phyloP scores from a whole-genome alignment of 2,329 filamentous ascomycete genomes.

The Periconia sp. region DNA sequence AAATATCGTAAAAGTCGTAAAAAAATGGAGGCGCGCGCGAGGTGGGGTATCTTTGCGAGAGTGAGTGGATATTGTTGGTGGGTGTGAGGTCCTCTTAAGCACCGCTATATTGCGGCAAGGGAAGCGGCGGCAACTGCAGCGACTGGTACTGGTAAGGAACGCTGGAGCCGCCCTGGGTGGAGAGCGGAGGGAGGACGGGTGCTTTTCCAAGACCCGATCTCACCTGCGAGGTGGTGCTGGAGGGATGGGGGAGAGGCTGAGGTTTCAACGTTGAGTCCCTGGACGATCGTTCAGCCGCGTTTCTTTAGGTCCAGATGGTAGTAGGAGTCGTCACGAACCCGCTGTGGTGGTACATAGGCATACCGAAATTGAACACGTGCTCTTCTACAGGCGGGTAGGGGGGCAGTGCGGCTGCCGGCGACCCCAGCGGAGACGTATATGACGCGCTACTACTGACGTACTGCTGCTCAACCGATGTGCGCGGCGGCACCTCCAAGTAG shows the following conservation, averaged over 20 bases:
- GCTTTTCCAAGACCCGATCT: slow-evolving; percentile 2
- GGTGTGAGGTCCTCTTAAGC: not conserved
- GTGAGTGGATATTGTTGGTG: not conserved
- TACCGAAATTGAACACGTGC: slow-evolving; percentile 44
- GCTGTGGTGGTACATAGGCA: slow-evolving; percentile 43
- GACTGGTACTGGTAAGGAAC: not conserved
- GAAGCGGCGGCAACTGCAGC: slow-evolving; percentile 1
- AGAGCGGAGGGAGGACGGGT: slow-evolving; percentile 3
- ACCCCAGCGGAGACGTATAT: slow-evolving; percentile 41
- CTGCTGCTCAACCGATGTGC: slow-evolving; percentile 36
- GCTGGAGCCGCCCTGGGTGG: not conserved
- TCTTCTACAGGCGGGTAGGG: slow-evolving; percentile 42
- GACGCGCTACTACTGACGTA: slow-evolving; percentile 26
- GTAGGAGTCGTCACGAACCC: slow-evolving; percentile 45
- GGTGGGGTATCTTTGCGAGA: not conserved
- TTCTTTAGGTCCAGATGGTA: slow-evolving; percentile 46
- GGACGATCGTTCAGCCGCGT: slow-evolving; percentile 44
- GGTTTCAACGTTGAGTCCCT: slow-evolving; percentile 38
- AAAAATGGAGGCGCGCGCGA: not conserved
- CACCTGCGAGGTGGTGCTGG: not conserved
- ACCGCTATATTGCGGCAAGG: slow-evolving; percentile 1
- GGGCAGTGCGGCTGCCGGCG: slow-evolving; percentile 36
- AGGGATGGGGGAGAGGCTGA: slow-evolving; percentile 23
- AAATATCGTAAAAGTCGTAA: not conserved
- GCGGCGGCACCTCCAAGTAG: slow-evolving; percentile 49